phyloP scores from a whole-genome alignment of 2,329 filamentous ascomycete genomes.

The Dichotomopilus funicola region DNA sequence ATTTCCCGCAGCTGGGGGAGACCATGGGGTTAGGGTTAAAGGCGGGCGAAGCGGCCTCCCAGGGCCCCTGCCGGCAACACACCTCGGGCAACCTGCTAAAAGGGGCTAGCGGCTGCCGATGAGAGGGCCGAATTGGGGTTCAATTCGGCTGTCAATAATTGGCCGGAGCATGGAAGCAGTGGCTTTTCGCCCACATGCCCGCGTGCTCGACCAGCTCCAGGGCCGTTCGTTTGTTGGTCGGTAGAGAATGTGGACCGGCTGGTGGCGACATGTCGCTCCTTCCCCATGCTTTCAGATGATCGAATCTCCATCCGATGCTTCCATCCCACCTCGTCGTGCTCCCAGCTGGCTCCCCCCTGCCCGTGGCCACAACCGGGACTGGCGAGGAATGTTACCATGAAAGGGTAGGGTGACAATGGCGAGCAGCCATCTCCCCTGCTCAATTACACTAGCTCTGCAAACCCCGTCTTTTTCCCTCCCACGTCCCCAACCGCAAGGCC shows the following conservation, averaged over 20 bases:
- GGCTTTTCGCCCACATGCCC: slow-evolving; percentile 1
- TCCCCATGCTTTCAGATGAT: background rate
- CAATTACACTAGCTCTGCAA: background rate
- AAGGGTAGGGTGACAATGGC: background rate
- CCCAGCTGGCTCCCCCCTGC: background rate
- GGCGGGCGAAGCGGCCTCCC: background rate
- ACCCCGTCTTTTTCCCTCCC: background rate
- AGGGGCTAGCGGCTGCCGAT: slow-evolving; percentile 4
- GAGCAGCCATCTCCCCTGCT: slow-evolving; percentile 5
- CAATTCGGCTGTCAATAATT: background rate
- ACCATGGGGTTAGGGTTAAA: slow-evolving; percentile 3
- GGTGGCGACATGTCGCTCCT: slow-evolving; percentile 11
- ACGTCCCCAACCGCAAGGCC: slow-evolving; percentile 2
- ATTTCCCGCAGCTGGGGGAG: background rate
- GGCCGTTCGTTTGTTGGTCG: no score
- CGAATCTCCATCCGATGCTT: background rate
- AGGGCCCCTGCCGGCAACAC: background rate
- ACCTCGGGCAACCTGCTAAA: slow-evolving; percentile 15
- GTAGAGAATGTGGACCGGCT: no score
- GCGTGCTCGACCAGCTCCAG: no score
- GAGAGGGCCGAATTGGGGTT: background rate
- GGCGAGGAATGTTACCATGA: no score
- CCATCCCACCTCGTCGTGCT: background rate
- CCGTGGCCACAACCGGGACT: no score
- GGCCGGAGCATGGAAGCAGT: background rate